Evolutionary conservation across 2,329 filamentous ascomycete genomes (phyloP), one percentile per base, ranked within the genome.

Genomic region (Chrysoporthe austroafricana): DNA sequence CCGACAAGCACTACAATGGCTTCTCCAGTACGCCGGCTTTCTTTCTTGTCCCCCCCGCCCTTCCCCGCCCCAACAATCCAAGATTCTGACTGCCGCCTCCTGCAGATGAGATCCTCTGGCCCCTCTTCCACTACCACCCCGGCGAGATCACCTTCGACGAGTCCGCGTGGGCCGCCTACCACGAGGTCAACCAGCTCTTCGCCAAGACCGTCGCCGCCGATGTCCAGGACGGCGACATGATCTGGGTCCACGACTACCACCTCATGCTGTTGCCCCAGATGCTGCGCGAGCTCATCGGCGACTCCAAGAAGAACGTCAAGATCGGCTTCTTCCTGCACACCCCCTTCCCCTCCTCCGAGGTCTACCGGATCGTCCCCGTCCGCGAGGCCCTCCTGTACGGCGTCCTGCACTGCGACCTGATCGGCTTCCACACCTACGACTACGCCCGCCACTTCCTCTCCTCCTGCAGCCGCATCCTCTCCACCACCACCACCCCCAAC

Each of bases 171-270:
- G 86, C 90, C 34, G 95, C 94, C 63, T 98, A 98, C 83, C 90
- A 90, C 75, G 92, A 97, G 76, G 95, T 96, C 72, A 99, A 98
- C 80, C 88, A 91, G 60, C 85, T 97, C 8, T 99, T 98, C 76
- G 95, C 96, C 68, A 90, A 95, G 81, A 90, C 91, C 16, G 91
- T 99, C 72, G 89, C 91, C 66, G 90, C 91, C 73, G 92, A 97
- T 74, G 92, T 97, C 13, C 88, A 94, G 78, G 95, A 98, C 77
- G 94, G 94, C 66, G 96, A 99, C 79, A 82, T 97, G 74, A 91
- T 99, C 74, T 99, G 96, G 96, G 93, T 99, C 6, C 96, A 99
- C 79, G 96, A 99, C 80, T 99, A 98, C 81, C 96, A 99, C 79
- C 84, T 98, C 70, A 98, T 98, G 94, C 89, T 99, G 26, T 86